Conservation (phyloP, 352 stramenopile species). For the Phytophthora hibernalis region DNA sequence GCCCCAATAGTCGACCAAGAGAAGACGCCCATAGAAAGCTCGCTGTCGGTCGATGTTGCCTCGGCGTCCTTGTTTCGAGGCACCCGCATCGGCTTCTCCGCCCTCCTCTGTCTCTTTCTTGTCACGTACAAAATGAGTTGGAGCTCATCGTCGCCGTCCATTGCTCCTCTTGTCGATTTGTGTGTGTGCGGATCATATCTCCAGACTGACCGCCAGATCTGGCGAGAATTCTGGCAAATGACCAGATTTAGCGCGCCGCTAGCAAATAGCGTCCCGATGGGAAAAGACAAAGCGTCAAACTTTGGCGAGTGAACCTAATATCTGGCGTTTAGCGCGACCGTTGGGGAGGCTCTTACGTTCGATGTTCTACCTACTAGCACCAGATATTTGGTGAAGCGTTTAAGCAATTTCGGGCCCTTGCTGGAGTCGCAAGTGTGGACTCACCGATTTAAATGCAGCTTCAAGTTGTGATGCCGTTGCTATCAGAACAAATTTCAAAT, state of each 20-base stretch:
- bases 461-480: too few relatives aligned
- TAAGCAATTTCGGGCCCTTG: too few relatives aligned
- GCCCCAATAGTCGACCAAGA: background rate
- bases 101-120: background rate
- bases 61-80: background rate
- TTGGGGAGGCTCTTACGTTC: too few relatives aligned
- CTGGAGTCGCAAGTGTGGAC: too few relatives aligned
- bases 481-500: too few relatives aligned
- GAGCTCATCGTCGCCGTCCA: background rate
- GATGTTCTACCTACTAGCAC: too few relatives aligned
- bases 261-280: background rate
- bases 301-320: background rate
- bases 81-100: background rate
- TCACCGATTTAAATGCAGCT: too few relatives aligned
- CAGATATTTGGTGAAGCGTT: too few relatives aligned
- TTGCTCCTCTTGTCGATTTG: background rate
- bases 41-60: background rate
- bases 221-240: background rate
- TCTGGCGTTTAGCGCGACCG: background rate
- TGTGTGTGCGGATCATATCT: background rate
- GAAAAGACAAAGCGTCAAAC: background rate
- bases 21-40: background rate
- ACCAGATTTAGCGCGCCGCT: background rate
- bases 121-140: background rate
- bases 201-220: background rate